phyloP scores from a whole-genome alignment of 805 yeast genomes.

The Nakazawaea ishiwadae region DNA sequence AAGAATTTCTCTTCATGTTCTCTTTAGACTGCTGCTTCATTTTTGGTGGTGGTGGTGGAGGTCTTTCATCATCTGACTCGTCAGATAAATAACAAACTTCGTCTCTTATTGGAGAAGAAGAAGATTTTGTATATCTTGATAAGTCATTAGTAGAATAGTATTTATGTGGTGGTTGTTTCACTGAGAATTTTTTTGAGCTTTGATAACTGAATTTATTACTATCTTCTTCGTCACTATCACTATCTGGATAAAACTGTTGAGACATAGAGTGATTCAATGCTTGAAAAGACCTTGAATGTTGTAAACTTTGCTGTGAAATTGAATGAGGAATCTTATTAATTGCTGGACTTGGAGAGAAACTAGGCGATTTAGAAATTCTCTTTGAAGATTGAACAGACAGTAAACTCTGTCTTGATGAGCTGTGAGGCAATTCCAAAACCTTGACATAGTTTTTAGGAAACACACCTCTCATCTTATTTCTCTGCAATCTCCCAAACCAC shows the following conservation, averaged over 20 bases:
- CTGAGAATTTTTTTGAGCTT: not conserved
- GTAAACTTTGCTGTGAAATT: not conserved
- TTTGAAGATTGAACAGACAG: slow-evolving; percentile 14
- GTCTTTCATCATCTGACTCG: slow-evolving; percentile 13
- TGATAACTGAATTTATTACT: slow-evolving; percentile 1
- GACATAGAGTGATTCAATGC: slow-evolving; percentile 1
- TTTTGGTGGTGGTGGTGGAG: slow-evolving; percentile 36
- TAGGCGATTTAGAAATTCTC: slow-evolving; percentile 11
- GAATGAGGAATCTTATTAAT: slow-evolving; percentile 9
- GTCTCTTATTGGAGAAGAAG: slow-evolving; percentile 6
- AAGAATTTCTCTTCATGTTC: slow-evolving; percentile 7
- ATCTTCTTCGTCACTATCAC: not conserved
- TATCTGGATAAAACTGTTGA: slow-evolving; percentile 1
- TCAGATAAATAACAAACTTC: not conserved
- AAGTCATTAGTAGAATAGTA: slow-evolving; percentile 7
- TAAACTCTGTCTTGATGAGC: slow-evolving; percentile 19
- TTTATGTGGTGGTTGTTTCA: slow-evolving; percentile 1
- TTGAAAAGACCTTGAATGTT: too few species aligned
- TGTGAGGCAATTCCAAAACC: slow-evolving; percentile 31
- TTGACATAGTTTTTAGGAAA: slow-evolving; percentile 88
- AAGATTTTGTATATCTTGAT: not conserved
- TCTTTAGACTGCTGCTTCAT: slow-evolving; percentile 20
- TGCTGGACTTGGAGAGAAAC: slow-evolving; percentile 16
- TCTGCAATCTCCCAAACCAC: slow-evolving; percentile 80
- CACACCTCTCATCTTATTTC: slow-evolving; percentile 79